Evolutionary conservation across 805 yeast genomes (phyloP).

Genomic region (Dipodascus geniculatus): DNA sequence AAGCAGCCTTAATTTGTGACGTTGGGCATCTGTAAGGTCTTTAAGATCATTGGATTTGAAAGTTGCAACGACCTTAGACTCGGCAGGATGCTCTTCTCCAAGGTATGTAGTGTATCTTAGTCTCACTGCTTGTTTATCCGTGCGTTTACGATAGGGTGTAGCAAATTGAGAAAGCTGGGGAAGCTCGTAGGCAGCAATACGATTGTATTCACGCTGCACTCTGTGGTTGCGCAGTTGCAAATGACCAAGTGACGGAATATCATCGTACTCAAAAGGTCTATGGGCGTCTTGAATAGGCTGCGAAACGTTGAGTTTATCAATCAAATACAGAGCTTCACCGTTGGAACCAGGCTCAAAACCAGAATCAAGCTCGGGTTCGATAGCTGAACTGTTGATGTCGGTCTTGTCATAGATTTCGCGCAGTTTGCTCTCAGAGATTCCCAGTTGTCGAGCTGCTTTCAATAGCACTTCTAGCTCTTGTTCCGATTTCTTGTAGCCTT

Average conservation of each 20-base stretch:
- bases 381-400: conserved; percentile 8
- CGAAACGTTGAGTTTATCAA: conserved; percentile 14
- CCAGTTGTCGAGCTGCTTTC: conserved; percentile 21
- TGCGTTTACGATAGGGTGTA: conserved; percentile 47
- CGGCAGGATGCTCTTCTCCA: conserved; percentile 62
- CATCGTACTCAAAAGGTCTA: conserved; percentile 41
- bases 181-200: conserved; percentile 85
- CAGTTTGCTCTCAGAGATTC: conserved; percentile 18
- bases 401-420: conserved; percentile 18
- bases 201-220: conserved; percentile 59
- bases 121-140: conserved; percentile 27
- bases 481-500: conserved; percentile 17
- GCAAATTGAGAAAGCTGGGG: conserved; percentile 73
- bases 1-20: conserved; percentile 67
- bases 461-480: conserved; percentile 19
- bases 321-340: conserved; percentile 1
- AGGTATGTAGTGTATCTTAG: conserved; percentile 64
- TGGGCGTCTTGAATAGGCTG: conserved; percentile 13
- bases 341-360: conserved; percentile 1
- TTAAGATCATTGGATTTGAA: conserved; percentile 32
- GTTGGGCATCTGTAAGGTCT: conserved; percentile 38
- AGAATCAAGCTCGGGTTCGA: neutral
- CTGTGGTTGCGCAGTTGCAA: conserved; percentile 60
- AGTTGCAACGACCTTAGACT: conserved; percentile 52
- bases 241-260: conserved; percentile 59